Evolutionary conservation across 345 rosid species (phyloP).

Genomic region (Citrus cavaleriei): DNA sequence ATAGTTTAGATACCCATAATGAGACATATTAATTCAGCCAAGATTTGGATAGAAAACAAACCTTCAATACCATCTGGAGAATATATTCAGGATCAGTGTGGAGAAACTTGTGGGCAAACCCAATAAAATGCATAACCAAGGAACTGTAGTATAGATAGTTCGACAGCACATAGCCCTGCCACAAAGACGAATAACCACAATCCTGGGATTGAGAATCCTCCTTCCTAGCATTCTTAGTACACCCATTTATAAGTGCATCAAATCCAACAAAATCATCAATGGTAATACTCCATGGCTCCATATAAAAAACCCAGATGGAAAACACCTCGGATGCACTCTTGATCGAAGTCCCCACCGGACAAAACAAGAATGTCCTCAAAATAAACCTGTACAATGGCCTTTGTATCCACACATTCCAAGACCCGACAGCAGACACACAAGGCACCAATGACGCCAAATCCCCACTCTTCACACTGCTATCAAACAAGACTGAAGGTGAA

Average conservation of each 20-base stretch:
- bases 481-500: slow-evolving; percentile 27
- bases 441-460: slow-evolving; percentile 31
- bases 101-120: slow-evolving; percentile 96
- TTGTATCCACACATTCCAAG: slow-evolving; percentile 69
- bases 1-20: not conserved
- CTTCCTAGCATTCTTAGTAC: slow-evolving; percentile 34
- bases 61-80: slow-evolving; percentile 89
- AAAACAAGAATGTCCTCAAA: slow-evolving; percentile 77
- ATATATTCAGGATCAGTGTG: slow-evolving; percentile 73
- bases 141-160: slow-evolving; percentile 90
- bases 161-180: slow-evolving; percentile 77
- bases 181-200: slow-evolving; percentile 48
- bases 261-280: slow-evolving; percentile 63
- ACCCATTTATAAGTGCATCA: slow-evolving; percentile 43
- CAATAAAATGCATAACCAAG: slow-evolving; percentile 86
- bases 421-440: slow-evolving; percentile 33
- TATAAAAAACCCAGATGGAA: slow-evolving; percentile 68
- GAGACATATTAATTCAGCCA: not conserved
- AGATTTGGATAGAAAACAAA: slow-evolving; percentile 30
- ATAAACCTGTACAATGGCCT: slow-evolving; percentile 79
- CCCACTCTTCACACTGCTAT: slow-evolving; percentile 27
- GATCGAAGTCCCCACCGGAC: slow-evolving; percentile 63
- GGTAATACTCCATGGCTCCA: slow-evolving; percentile 77
- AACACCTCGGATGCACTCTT: slow-evolving; percentile 87
- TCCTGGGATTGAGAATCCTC: slow-evolving; percentile 30